Base-by-base conservation (phyloP, 305 asterid genomes). In the Solanum hybrid region DNA sequence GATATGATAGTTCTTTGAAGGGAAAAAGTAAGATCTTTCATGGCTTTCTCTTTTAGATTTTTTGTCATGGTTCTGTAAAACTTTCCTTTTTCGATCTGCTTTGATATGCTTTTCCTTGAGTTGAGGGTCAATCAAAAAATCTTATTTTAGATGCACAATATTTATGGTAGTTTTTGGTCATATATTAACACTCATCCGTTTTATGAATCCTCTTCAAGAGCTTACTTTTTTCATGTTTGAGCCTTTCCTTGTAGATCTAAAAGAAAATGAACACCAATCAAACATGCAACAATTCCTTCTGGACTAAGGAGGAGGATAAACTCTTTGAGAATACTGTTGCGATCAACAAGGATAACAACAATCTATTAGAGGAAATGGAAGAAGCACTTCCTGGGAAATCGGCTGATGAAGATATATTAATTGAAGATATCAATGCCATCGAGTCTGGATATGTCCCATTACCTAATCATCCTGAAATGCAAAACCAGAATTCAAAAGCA, bases 301-400 rank as follows among this genome's bases (percentile, higher is more conserved):
- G 92, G 93, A 88, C 86, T 3, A 85, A 29, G 79, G 92, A 92
- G 89, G 90, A 91, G 92, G 39, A 91, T 81, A 89, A 90, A 87
- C 88, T 92, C 32, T 91, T 92, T 78, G 92, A 92, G 89, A 88
- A 76, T 92, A 89, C 89, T 17, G 15, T 92, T 26, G 93, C 91
- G 24, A 10, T 87, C 79, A 81, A 90, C 88, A 17, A 57, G 24
- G 24, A 57, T 57, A 57, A 20, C 70, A 12, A 17, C 27, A 11
- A 86, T 88, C 89, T 15, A 24, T 89, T 89, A 88, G 84, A 38
- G 76, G 82, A 87, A 70, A 89, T 92, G 87, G 86, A 75, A 13
- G 90, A 90, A 17, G 90, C 91, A 36, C 80, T 92, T 39, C 91
- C 92, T 1, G 88, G 91, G 6, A 89, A 77, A 37, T 86, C 89